Percentiles rank a stretch among this genome's conserved stretches.
Conservation (phyloP, 352 stramenopile genomes). For the Hyaloperonospora arabidopsidis region DNA sequence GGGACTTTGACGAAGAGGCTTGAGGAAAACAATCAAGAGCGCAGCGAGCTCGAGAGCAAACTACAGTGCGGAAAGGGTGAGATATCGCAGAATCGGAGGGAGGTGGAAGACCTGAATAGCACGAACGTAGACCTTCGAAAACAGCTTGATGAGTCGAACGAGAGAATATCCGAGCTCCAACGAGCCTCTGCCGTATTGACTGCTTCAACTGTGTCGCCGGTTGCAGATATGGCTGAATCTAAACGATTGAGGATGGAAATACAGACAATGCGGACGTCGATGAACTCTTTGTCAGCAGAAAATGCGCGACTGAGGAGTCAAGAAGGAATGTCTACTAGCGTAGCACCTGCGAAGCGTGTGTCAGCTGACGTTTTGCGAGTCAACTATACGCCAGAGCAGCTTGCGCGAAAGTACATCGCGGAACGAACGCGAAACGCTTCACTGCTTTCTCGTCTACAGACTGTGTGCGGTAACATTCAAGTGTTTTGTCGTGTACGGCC, state of each 20-base stretch:
- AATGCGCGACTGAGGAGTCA: constrained; percentile 47
- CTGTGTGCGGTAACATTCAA: constrained; percentile 90
- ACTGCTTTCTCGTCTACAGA: constrained; percentile 75
- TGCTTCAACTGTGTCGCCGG: constrained; percentile 22
- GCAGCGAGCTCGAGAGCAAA: constrained; percentile 33
- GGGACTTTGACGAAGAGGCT: constrained; percentile 34
- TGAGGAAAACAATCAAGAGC: constrained; percentile 30
- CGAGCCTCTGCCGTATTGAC: constrained; percentile 32
- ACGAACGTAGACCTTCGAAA: constrained; percentile 44
- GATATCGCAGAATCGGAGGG: constrained; percentile 43
- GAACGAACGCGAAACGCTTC: constrained; percentile 76
- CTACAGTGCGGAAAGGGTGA: constrained; percentile 42
- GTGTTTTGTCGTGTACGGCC: constrained; percentile 90
- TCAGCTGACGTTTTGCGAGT: constrained; percentile 58
- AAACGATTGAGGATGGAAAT: constrained; percentile 45
- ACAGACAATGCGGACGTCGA: constrained; percentile 40
- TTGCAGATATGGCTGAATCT: constrained; percentile 18
- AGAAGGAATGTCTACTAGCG: constrained; percentile 32
- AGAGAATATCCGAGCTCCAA: constrained; percentile 42
- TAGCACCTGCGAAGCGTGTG: constrained; percentile 42
- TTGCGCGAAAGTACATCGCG: constrained; percentile 82
- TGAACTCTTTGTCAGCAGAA: constrained; percentile 50
- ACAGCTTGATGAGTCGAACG: constrained; percentile 42
- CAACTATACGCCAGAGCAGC: constrained; percentile 57
- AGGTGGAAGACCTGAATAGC: constrained; percentile 45